Base-by-base conservation (phyloP, 441 rosid genomes). In the Erodium moschatum region DNA sequence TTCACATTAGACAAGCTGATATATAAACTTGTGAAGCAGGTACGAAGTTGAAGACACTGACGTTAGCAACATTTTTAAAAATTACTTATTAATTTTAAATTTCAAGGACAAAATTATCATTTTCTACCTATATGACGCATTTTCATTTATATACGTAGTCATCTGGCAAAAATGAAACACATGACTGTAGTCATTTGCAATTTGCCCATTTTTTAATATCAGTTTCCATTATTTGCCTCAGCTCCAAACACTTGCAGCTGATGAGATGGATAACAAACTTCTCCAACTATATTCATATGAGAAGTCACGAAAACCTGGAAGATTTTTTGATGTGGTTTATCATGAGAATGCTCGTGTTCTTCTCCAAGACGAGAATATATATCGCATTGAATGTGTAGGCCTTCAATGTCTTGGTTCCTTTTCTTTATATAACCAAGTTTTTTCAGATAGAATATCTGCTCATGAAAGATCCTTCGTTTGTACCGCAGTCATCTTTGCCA, bases 1-100 rank as follows among this genome's bases (percentile, higher is more conserved):
- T 95, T 92, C 81, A 91, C 99, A 63, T 79, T 95, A 82, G 98
- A 95, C 82, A 95, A 95, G 78, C 83, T 95, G 81, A 87, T 95
- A 64, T 88, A 84, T 80, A 92, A 90, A 82, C 85, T 95, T 75
- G 92, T 92, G 78, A 92, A 92, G 76, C 99, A 95, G 87, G 99
- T 90, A 76, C 48, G 42, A 6, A 38, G 42, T 38, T 38, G 4
- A 33, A 3, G 38, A 33, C 38, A 2, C 27, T 24, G 27, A 24
- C 27, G 27, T 24, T 2, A 24, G 27, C 27, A 24, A 24, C 27
- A 24, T 24, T 24, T 24, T 24, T 24, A 24, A 24, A 24, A 24
- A 24, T 24, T 24, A 0, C 2, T 24, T 24, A 24, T 24, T 24
- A 24, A 24, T 24, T 24, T 24, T 24, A 24, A 24, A 24, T 24